Base-by-base conservation (phyloP, 768 basidiomycete species). In the Xanthoconium stramineum region DNA sequence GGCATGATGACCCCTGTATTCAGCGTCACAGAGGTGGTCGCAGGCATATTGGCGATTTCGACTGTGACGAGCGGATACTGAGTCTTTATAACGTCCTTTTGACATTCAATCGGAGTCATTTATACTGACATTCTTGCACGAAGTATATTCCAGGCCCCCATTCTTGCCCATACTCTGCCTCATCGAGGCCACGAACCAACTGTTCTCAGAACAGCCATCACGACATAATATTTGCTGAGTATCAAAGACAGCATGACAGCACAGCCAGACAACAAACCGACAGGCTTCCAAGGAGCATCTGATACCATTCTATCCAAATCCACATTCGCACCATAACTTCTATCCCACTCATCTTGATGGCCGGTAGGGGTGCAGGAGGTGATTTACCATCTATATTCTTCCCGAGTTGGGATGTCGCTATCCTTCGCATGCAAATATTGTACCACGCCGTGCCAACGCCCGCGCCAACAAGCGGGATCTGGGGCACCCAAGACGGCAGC, bases 1-100 rank as follows among this genome's bases (percentile, higher is more conserved):
- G 90, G 89, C 79, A 94, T 92, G 63, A 80, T 76, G 48, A 82
- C 82, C 28, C 89, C 88, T 29, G 86, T 91, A 77, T 89, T 91
- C 62, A 92, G 83, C 58, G 79, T 86, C 45, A 85, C 75, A 29
- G 72, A 69, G 43, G 60, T 75, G 42, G 69, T 72, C 29, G 77
- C 76, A 62, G 82, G 33, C 33, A 35, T 35, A 6, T 35, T 35
- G 33, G 33, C 3, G 33, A 35, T 12, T 12, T 8, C 12, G 33
- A 12, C 8, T 12, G 33, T 11, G 33, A 35, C 33, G 33, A 35
- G 9, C 6, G 33, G 33, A 15, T 28, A 43, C 15, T n/a, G 3
- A 19, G n/a, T 32, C 43, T 61, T 52, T 61, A 61, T 49, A 52
- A 11, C 38, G 30, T 15, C 24, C 24, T 24, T 4, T 2, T 24